Conservation (phyloP, 2,329 filamentous ascomycete species). For the Diaporthe nobilis region DNA sequence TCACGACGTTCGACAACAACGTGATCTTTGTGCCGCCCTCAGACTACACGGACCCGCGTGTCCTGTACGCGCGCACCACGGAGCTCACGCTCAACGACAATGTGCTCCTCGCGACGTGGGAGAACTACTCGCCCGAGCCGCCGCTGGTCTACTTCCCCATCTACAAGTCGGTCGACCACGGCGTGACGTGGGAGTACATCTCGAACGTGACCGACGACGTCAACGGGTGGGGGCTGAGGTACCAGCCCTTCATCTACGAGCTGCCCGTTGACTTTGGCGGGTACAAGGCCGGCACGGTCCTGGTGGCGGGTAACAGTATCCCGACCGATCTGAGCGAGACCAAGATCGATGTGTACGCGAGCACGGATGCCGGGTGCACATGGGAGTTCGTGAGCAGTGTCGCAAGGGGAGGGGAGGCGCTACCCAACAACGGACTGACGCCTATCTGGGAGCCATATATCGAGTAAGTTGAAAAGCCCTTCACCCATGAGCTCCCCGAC, state of each 20-base stretch:
- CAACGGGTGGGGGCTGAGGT: constrained; percentile 76
- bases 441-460: constrained; percentile 83
- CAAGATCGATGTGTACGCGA: constrained; percentile 79
- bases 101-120: constrained; percentile 67
- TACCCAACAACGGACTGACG: constrained; percentile 74
- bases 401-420: constrained; percentile 73
- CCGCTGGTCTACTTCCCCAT: constrained; percentile 69
- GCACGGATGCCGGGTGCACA: constrained; percentile 69
- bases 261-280: constrained; percentile 70
- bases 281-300: constrained; percentile 73
- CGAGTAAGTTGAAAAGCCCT: constrained; percentile 48
- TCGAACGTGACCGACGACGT: constrained; percentile 74
- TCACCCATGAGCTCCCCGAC: too few relatives aligned
- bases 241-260: constrained; percentile 78
- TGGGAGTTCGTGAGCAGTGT: constrained; percentile 79
- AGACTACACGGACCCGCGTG: constrained; percentile 60
- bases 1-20: constrained; percentile 37
- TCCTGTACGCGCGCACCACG: constrained; percentile 60
- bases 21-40: constrained; percentile 58
- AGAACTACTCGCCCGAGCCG: constrained; percentile 70
- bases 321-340: constrained; percentile 70
- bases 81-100: constrained; percentile 60
- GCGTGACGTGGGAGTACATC: constrained; percentile 73
- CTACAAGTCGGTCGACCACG: constrained; percentile 66
- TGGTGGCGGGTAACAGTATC: constrained; percentile 73